A percentile compares a stretch with the other conserved stretches of the same genome.
Conservation (phyloP, 768 basidiomycete genomes). For the Pulveroboletus sp. region DNA sequence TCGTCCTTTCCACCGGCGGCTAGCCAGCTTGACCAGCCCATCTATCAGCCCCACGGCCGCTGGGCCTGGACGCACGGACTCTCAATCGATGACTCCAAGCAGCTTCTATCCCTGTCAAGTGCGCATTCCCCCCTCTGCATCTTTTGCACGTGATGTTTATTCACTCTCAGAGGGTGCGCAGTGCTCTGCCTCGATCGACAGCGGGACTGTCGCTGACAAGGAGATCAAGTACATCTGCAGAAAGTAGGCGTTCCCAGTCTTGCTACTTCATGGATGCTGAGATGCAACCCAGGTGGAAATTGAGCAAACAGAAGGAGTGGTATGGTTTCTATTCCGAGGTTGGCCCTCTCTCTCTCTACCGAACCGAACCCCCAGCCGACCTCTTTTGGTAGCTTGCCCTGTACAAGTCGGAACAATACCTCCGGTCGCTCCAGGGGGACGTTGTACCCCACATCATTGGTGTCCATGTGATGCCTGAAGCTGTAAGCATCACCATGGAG, state of each 20-base stretch:
- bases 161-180: conserved; percentile 32
- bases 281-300: conserved; percentile 30
- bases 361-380: conserved; percentile 11
- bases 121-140: conserved; percentile 2
- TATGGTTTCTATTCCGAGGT: conserved; percentile 41
- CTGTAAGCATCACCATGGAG: conserved; percentile 46
- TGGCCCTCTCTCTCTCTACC: conserved; percentile 10
- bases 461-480: conserved; percentile 38
- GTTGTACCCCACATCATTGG: conserved; percentile 54
- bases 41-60: conserved; percentile 32
- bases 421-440: conserved; percentile 50
- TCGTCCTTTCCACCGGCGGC: neutral
- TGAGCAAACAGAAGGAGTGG: conserved; percentile 32
- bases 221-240: conserved; percentile 36
- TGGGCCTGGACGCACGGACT: conserved; percentile 32
- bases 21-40: conserved; percentile 18
- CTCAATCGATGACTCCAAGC: conserved; percentile 24
- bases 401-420: conserved; percentile 44
- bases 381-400: conserved; percentile 43
- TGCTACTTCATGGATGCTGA: neutral
- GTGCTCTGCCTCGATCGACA: conserved; percentile 37
- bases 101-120: conserved; percentile 27
- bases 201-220: conserved; percentile 26
- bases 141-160: conserved; percentile 2
- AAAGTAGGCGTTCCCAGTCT: conserved; percentile 26